Evolutionary conservation across 2,329 filamentous ascomycete species (phyloP).

Genomic region (Verticillium tricorpus): DNA sequence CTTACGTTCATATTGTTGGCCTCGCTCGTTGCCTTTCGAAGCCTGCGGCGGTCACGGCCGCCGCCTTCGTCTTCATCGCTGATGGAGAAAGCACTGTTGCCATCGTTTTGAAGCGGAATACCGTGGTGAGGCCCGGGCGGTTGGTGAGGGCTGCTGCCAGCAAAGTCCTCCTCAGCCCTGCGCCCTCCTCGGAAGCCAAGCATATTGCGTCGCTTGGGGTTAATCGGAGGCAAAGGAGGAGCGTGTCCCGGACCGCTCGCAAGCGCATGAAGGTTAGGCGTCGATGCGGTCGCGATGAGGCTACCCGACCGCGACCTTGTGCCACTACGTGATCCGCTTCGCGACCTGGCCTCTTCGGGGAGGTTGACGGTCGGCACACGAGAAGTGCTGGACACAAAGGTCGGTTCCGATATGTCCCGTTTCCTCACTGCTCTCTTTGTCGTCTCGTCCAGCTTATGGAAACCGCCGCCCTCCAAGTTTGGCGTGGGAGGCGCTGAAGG

Average conservation of each 20-base stretch:
- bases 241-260: constrained; percentile 16
- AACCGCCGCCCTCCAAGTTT: constrained; percentile 15
- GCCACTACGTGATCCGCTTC: constrained; percentile 24
- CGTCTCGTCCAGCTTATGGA: constrained; percentile 29
- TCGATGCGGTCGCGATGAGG: constrained; percentile 25
- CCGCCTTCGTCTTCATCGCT: constrained; percentile 31
- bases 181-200: constrained; percentile 30
- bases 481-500: constrained; percentile 26
- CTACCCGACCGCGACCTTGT: constrained; percentile 34
- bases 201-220: constrained; percentile 47
- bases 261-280: constrained; percentile 30
- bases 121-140: constrained; percentile 16
- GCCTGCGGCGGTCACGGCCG: constrained; percentile 29
- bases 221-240: constrained; percentile 55
- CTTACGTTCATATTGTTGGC: constrained; percentile 26
- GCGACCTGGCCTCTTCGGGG: constrained; percentile 23
- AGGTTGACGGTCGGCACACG: constrained; percentile 38
- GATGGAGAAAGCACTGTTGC: constrained; percentile 19
- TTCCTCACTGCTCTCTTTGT: constrained; percentile 38
- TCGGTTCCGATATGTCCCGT: constrained; percentile 47
- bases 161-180: constrained; percentile 26
- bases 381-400: constrained; percentile 40
- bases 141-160: constrained; percentile 24
- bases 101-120: constrained; percentile 10
- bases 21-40: constrained; percentile 40